Evolutionary conservation across 2,329 filamentous ascomycete genomes (phyloP).

Genomic region (Ophiocordyceps camponoti-saundersi): DNA sequence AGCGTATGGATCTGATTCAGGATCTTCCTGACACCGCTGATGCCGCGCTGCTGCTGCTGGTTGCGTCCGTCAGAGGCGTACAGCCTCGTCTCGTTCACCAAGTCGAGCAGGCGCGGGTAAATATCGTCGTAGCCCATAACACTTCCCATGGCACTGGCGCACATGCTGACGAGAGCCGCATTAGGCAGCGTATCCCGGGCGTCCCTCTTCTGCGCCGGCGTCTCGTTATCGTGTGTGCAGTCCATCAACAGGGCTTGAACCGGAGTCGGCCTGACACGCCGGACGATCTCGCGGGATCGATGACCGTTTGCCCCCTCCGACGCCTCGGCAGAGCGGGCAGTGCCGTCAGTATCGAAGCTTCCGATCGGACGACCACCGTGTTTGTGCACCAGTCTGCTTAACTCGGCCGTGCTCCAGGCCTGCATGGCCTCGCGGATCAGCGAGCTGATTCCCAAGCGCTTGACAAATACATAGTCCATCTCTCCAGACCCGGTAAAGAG

Average conservation of each 20-base stretch:
- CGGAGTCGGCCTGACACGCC: conserved; percentile 69
- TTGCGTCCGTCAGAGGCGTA: conserved; percentile 56
- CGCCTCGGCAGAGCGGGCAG: conserved; percentile 41
- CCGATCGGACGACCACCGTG: conserved; percentile 91
- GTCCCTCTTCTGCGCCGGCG: conserved; percentile 86
- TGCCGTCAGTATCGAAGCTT: conserved; percentile 88
- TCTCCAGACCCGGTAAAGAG: conserved; percentile 91
- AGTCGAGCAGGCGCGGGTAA: conserved; percentile 81
- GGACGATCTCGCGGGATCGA: conserved; percentile 47
- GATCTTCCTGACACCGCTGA: conserved; percentile 79
- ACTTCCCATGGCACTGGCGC: conserved; percentile 81
- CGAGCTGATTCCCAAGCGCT: conserved; percentile 76
- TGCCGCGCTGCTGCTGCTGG: conserved; percentile 62
- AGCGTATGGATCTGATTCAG: conserved; percentile 87
- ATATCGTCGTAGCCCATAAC: conserved; percentile 98
- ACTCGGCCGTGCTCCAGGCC: conserved; percentile 84
- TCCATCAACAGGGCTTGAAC: conserved; percentile 97
- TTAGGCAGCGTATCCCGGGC: conserved; percentile 88
- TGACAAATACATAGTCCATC: conserved; percentile 92
- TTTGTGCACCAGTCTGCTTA: conserved; percentile 82
- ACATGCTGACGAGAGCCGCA: conserved; percentile 90
- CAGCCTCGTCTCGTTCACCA: conserved; percentile 73
- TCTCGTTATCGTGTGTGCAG: conserved; percentile 97
- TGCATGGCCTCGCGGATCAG: conserved; percentile 98
- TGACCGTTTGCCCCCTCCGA: conserved; percentile 13